A percentile compares a stretch with the other conserved stretches of the same genome.
phyloP scores from a whole-genome alignment of 139 green algal genomes.

The Dunaliella primolecta region DNA sequence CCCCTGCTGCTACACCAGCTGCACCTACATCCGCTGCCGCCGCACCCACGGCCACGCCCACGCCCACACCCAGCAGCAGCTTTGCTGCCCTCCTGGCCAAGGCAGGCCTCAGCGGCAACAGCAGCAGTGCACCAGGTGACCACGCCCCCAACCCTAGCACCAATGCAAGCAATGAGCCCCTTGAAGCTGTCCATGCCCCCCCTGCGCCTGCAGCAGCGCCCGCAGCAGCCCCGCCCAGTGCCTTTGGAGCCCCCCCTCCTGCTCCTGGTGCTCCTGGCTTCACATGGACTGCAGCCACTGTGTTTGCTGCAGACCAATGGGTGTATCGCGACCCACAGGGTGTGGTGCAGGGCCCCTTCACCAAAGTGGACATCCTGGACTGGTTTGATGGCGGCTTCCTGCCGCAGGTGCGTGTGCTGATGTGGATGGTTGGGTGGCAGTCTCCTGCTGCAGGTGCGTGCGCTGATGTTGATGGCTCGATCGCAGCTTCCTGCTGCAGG shows the following conservation, averaged over 20 bases:
- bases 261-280: background rate
- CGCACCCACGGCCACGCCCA: too few species aligned
- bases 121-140: background rate
- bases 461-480: too few species aligned
- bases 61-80: background rate
- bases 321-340: constrained; percentile 72
- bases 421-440: too few species aligned
- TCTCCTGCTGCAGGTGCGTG: too few species aligned
- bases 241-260: background rate
- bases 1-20: background rate
- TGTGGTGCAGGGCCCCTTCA: constrained; percentile 74
- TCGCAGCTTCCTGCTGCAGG: too few species aligned
- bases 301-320: constrained; percentile 45
- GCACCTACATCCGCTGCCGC: too few species aligned
- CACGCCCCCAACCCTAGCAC: background rate
- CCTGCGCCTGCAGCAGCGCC: background rate
- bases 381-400: constrained; percentile 82
- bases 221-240: background rate
- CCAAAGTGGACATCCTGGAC: constrained; percentile 70
- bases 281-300: background rate
- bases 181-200: background rate
- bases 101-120: background rate
- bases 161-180: background rate
- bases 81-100: background rate
- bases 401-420: constrained; percentile 26